Evolutionary conservation across 2,329 filamentous ascomycete species (phyloP).

Genomic region (Penicillium sp.): DNA sequence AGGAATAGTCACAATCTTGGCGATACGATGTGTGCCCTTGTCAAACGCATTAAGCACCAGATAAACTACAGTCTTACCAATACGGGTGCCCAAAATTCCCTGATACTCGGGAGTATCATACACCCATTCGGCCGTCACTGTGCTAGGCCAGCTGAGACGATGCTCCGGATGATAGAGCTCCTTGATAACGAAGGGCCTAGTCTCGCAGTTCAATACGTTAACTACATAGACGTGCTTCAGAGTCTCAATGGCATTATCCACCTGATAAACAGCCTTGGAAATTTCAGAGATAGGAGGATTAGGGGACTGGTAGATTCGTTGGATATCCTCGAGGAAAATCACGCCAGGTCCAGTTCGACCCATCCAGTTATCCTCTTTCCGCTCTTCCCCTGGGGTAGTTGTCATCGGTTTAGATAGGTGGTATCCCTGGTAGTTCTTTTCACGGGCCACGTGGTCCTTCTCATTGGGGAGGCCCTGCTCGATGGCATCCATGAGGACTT

Average conservation of each 20-base stretch:
- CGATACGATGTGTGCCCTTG: background rate
- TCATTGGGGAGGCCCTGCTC: too few species aligned
- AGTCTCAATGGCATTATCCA: background rate
- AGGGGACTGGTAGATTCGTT: background rate
- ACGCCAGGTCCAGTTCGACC: slow-evolving; percentile 1
- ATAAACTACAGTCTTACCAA: background rate
- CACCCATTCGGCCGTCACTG: background rate
- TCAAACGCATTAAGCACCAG: slow-evolving; percentile 1
- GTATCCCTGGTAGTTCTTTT: too few species aligned
- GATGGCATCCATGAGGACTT: too few species aligned
- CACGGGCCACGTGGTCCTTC: too few species aligned
- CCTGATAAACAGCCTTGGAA: slow-evolving; percentile 4
- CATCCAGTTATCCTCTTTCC: background rate
- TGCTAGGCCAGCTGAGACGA: background rate
- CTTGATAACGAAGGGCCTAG: background rate
- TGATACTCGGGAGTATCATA: background rate
- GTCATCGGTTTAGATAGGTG: too few species aligned
- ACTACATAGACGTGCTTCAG: background rate
- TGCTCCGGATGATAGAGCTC: background rate
- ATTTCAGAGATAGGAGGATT: slow-evolving; percentile 5
- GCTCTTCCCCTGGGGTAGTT: background rate
- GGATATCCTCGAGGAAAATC: slow-evolving; percentile 6
- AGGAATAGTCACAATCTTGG: background rate
- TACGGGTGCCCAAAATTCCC: background rate
- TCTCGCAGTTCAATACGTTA: slow-evolving; percentile 1